Conservation (phyloP, 108 stramenopile genomes). For the Fragilaria radians region DNA sequence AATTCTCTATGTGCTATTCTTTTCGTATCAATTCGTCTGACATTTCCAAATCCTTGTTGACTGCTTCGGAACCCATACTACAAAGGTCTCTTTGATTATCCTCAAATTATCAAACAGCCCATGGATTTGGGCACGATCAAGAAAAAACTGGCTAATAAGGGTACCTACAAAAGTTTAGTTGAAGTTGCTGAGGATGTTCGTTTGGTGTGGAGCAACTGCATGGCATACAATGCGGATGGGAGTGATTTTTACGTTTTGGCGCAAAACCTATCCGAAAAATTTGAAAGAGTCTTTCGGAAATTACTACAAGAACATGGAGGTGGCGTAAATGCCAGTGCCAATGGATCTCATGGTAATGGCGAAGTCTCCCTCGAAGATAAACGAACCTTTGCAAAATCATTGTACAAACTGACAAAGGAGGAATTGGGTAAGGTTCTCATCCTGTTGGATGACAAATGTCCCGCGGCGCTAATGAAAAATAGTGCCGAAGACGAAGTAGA, state of each 20-base stretch:
- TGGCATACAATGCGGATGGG: conserved; percentile 93
- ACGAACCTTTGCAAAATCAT: conserved; percentile 66
- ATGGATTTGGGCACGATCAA: conserved; percentile 95
- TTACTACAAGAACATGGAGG: conserved; percentile 18
- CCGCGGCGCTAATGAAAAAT: conserved; percentile 78
- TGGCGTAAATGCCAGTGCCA: neutral
- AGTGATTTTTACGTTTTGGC: conserved; percentile 81
- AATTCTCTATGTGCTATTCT: neutral
- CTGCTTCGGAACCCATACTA: neutral
- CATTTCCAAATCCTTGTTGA: neutral
- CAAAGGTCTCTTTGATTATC: conserved; percentile 81
- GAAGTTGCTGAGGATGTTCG: conserved; percentile 90
- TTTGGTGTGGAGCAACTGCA: conserved; percentile 92
- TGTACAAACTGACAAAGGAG: conserved; percentile 87
- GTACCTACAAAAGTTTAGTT: conserved; percentile 67
- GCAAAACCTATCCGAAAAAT: conserved; percentile 56
- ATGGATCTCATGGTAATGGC: conserved; percentile 8
- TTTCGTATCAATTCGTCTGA: neutral
- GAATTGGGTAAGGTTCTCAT: conserved; percentile 84
- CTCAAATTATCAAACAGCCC: conserved; percentile 87
- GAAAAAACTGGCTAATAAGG: conserved; percentile 56
- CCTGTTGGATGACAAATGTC: conserved; percentile 86
- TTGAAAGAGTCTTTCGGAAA: conserved; percentile 75
- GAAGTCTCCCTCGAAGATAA: conserved; percentile 71
- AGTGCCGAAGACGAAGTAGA: conserved; percentile 87